Conservation (phyloP, 306 rosid genomes). For the Lotus japonicus region DNA sequence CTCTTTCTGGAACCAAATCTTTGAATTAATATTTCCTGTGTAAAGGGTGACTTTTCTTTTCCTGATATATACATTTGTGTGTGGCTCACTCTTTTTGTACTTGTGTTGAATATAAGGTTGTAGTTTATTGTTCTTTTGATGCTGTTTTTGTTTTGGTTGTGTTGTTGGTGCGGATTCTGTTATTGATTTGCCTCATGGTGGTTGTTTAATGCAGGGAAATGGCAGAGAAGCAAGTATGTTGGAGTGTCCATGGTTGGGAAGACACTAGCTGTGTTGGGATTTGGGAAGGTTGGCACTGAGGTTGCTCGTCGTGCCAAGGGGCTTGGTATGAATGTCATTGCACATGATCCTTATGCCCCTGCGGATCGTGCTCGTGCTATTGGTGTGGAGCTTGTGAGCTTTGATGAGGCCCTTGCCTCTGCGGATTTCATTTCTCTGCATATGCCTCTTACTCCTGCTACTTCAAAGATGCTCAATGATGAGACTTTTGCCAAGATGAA, state of each 20-base stretch:
- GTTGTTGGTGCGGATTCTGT: neutral
- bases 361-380: constrained; percentile 96
- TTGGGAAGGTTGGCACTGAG: constrained; percentile 96
- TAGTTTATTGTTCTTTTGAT: neutral
- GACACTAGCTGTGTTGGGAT: constrained; percentile 94
- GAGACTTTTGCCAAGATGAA: constrained; percentile 96
- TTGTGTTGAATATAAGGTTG: neutral
- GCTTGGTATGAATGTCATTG: constrained; percentile 93
- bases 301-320: constrained; percentile 99
- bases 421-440: constrained; percentile 96
- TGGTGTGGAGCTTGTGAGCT: constrained; percentile 94
- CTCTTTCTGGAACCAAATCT: neutral
- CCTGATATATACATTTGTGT: neutral
- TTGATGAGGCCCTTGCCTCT: constrained; percentile 75
- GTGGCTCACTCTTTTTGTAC: neutral
- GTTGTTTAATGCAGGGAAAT: constrained; percentile 56
- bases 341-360: constrained; percentile 95
- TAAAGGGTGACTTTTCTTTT: neutral
- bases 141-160: neutral
- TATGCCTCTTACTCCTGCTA: constrained; percentile 94
- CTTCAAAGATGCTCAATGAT: constrained; percentile 76
- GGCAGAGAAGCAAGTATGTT: constrained; percentile 88
- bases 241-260: constrained; percentile 97
- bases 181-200: neutral
- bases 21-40: neutral